Evolutionary conservation across 345 rosid species (phyloP), one percentile per base, ranked within the genome.

Genomic region (Cochlearia excelsa): DNA sequence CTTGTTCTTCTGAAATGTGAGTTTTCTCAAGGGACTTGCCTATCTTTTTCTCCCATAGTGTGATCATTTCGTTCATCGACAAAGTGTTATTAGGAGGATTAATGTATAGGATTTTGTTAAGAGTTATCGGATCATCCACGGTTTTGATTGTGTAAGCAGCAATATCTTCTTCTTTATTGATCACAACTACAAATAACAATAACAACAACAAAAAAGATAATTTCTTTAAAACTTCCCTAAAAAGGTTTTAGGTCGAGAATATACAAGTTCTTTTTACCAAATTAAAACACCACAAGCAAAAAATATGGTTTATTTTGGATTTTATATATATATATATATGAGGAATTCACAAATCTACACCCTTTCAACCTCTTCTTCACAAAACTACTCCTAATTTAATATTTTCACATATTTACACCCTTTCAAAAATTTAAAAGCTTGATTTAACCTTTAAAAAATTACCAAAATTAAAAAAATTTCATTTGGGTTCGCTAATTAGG

Each of bases 31-130:
- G 84, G 26, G 78, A 75, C 68, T 77, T 82, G 16, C 81, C 82
- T 1, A 86, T 86, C 75, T 77, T 72, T 42, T 68, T 79, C 82
- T 86, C 95, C 95, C 95, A 86, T 23, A 82, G 34, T 26, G 77
- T 59, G 0, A 80, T 80, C 16, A 84, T 65, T 42, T 84, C 88
- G 5, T 84, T 84, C 74, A 86, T 70, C 3, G 95, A 79, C 55
- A 66, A 53, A 45, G 62, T 83, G 77, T 86, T 86, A 38, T 51
- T 59, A 4, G 82, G 80, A 39, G 90, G 90, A 56, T 57, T 77
- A 23, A 84, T 65, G 74, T 73, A 84, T 2, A 86, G 77, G 59
- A 67, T 46, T 46, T 82, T 86, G 79, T 84, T 86, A 59, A 80
- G 52, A 44, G 95, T 79, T 46, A 78, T 69, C 1, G 87, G 84